Evolutionary conservation across 345 rosid species (phyloP).

Genomic region (Pistacia integerrima): DNA sequence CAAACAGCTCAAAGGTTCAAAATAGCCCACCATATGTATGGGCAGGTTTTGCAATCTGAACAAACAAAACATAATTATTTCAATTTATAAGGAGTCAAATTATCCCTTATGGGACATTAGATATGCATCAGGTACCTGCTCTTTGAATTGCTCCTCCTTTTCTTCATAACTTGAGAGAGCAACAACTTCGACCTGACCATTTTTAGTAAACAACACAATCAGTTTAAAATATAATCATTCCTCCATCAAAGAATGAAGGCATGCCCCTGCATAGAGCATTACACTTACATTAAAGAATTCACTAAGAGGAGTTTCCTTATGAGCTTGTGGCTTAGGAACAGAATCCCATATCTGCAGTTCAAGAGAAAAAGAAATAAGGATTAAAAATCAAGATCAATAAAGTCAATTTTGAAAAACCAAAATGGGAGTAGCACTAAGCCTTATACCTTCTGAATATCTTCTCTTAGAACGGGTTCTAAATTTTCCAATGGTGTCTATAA

Average conservation of each 20-base stretch:
- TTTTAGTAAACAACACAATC: constrained; percentile 18
- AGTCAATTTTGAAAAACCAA: constrained; percentile 12
- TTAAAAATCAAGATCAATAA: constrained; percentile 15
- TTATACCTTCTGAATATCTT: constrained; percentile 94
- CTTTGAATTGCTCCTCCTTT: constrained; percentile 93
- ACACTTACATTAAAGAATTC: constrained; percentile 91
- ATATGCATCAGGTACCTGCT: constrained; percentile 63
- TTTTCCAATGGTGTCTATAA: constrained; percentile 92
- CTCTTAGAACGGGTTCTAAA: constrained; percentile 91
- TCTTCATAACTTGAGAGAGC: constrained; percentile 98
- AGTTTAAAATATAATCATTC: background rate
- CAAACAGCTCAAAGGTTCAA: background rate
- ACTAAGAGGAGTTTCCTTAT: constrained; percentile 87
- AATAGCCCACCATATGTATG: background rate
- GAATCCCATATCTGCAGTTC: constrained; percentile 91
- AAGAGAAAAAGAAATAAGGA: constrained; percentile 4
- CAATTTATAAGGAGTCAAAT: background rate
- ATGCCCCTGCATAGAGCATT: too few relatives aligned
- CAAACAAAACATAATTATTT: background rate
- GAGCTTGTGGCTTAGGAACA: constrained; percentile 94
- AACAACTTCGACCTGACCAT: constrained; percentile 86
- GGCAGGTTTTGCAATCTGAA: constrained; percentile 4
- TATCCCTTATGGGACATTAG: constrained; percentile 7
- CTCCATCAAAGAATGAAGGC: background rate
- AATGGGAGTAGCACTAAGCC: constrained; percentile 21